phyloP scores from a whole-genome alignment of 2,329 filamentous ascomycete species.

The Sphaerulina populicola region DNA sequence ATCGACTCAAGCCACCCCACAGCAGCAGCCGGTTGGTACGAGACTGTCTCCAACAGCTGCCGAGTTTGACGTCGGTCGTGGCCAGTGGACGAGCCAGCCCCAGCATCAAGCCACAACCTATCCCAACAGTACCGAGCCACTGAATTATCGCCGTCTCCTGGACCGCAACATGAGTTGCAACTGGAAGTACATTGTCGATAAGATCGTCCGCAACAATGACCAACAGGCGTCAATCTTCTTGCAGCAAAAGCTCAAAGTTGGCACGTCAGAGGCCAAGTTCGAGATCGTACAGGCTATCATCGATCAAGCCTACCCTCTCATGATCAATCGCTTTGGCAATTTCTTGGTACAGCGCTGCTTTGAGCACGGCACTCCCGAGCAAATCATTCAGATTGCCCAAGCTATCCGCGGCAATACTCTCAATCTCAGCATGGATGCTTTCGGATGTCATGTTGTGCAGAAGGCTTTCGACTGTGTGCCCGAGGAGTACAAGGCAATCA shows the following conservation, averaged over 20 bases:
- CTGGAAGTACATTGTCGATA: slow-evolving; percentile 99
- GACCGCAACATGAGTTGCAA: slow-evolving; percentile 96
- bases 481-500: slow-evolving; percentile 94
- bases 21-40: slow-evolving; percentile 32
- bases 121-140: slow-evolving; percentile 75
- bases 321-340: slow-evolving; percentile 98
- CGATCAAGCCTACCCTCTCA: slow-evolving; percentile 84
- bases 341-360: slow-evolving; percentile 98
- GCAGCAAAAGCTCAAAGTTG: slow-evolving; percentile 97
- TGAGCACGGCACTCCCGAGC: slow-evolving; percentile 90
- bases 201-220: slow-evolving; percentile 98
- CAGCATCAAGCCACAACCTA: slow-evolving; percentile 45
- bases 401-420: slow-evolving; percentile 90
- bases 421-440: slow-evolving; percentile 94
- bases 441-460: slow-evolving; percentile 95
- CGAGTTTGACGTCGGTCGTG: slow-evolving; percentile 37
- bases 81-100: slow-evolving; percentile 31
- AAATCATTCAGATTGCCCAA: slow-evolving; percentile 89
- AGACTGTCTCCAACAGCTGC: slow-evolving; percentile 41
- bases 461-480: slow-evolving; percentile 98
- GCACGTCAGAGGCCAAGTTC: slow-evolving; percentile 88
- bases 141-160: slow-evolving; percentile 91
- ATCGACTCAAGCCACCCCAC: slow-evolving; percentile 11
- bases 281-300: slow-evolving; percentile 97
- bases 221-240: slow-evolving; percentile 98